Base-by-base conservation (phyloP, 129 eudicot species). In the Artemisia annua region DNA sequence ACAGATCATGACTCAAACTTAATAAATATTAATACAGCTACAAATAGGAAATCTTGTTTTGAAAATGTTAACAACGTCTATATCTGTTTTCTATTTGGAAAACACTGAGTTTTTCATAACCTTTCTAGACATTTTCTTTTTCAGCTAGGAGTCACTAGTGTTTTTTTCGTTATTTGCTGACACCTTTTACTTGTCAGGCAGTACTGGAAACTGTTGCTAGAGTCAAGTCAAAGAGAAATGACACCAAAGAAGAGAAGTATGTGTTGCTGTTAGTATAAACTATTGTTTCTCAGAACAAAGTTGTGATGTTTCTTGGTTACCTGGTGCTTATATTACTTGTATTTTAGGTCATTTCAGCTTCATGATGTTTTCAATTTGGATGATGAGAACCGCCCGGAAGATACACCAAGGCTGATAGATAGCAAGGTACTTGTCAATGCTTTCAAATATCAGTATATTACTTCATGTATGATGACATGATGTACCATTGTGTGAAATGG, bases 131-230 rank as follows among this genome's bases (percentile, higher is more conserved):
- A 48, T 57, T 2, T 43, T 3, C 6, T 50, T 64, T 10, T 56
- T 55, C 60, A 5, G 7, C 62, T 56, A n/a, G 62, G 52, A 43
- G 76, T 61, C 46, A 8, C 54, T 62, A 62, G 48, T 62, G 71
- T 26, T 20, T 32, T 15, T 52, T 49, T 76, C 30, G 61, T 63
- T 63, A 60, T 67, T 72, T 74, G 2, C 67, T 49, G 66, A 80
- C 54, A 62, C 57, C 28, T 69, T 76, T 77, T 22, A 72, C 82
- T 66, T 74, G 64, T 75, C 89, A 92, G 97, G 97, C 97, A 79
- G 87, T 89, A 72, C 60, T 92, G 86, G 97, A 89, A 86, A 89
- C 96, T 73, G 97, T 92, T 83, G 97, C 97, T 50, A 92, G 96
- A 81, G 96, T 92, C 55, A 92, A 77, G 86, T 79, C 92, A 48